Evolutionary conservation across 2,329 filamentous ascomycete species (phyloP), one percentile per base, ranked within the genome.

Genomic region (Paraconiothyrium sp.): DNA sequence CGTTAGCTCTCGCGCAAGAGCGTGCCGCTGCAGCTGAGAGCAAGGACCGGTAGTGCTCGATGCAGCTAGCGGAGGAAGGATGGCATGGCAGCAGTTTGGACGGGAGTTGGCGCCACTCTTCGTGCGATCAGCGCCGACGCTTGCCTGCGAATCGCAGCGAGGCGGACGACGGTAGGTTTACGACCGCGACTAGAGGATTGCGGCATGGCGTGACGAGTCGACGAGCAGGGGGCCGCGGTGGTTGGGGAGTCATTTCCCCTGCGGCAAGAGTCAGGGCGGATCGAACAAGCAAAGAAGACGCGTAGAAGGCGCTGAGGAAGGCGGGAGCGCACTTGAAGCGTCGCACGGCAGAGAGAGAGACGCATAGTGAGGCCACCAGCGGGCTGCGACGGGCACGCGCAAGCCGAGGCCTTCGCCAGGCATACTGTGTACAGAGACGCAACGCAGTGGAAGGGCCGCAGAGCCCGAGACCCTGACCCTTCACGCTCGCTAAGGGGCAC

Each of bases 211-310:
- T 55, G 57, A 46, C 39, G 55, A 43, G 41, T 30, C 39, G 14
- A 41, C 14, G 39, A n/a, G 4, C 39, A 41, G 37, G 48, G 34
- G n/a, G 20, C 11, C 39, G 27, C 14, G 41, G 24, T 51, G 57
- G 24, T 46, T 24, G 47, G 49, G 37, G 57, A 47, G 6, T 43
- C 49, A 51, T 54, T 43, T 59, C 48, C 37, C 20, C 30, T 50
- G 47, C 43, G 43, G 43, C 43, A 50, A 41, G 35, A 20, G 37
- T n/a, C 24, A 47, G 35, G 35, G 50, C 50, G 20, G 2, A 16
- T 9, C 20, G 52, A 61, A 54, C 54, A 54, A 57, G 54, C 54
- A 61, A 57, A 46, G 59, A 57, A 61, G 52, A 61, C 47, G 59
- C 54, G 59, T 55, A 46, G 54, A 57, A 61, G 57, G n/a, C 30